Evolutionary conservation across 768 basidiomycete species (phyloP).

Genomic region (Mycena maculata): DNA sequence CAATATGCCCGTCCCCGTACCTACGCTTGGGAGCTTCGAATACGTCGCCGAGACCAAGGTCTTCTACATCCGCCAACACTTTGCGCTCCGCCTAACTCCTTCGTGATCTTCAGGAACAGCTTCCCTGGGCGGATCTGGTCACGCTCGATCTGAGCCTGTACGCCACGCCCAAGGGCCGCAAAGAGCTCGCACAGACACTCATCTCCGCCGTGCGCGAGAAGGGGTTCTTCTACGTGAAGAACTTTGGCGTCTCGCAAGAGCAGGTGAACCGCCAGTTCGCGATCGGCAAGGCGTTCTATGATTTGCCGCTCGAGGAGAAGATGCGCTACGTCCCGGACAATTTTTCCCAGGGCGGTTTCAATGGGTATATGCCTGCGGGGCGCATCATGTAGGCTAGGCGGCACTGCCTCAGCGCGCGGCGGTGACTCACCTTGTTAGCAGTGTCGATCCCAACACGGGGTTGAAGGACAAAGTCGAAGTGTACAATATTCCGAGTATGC

Average conservation of each 20-base stretch:
- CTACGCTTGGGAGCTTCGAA: slow-evolving; percentile 48
- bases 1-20: slow-evolving; percentile 47
- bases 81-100: slow-evolving; percentile 17
- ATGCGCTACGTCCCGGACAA: slow-evolving; percentile 54
- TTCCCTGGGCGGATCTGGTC: slow-evolving; percentile 62
- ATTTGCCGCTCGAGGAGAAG: slow-evolving; percentile 63
- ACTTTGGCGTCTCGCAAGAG: slow-evolving; percentile 61
- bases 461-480: slow-evolving; percentile 58
- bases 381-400: slow-evolving; percentile 46
- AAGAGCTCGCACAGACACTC: slow-evolving; percentile 53
- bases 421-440: slow-evolving; percentile 16
- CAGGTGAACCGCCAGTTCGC: slow-evolving; percentile 62
- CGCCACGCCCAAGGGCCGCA: slow-evolving; percentile 54
- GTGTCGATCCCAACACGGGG: slow-evolving; percentile 50
- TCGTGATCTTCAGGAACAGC: slow-evolving; percentile 49
- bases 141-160: slow-evolving; percentile 58
- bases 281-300: slow-evolving; percentile 60
- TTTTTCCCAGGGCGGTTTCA: slow-evolving; percentile 55
- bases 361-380: slow-evolving; percentile 62
- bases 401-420: background rate
- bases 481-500: slow-evolving; percentile 61
- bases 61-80: background rate
- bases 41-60: slow-evolving; percentile 52
- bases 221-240: slow-evolving; percentile 65
- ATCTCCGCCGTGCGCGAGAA: slow-evolving; percentile 58